A percentile compares a stretch with the other conserved stretches of the same genome.
These are phyloP conservation scores for Dispira simplex DNA, from an alignment of 192 early-diverging fungal species.

Conservation along the genomic window DNA sequence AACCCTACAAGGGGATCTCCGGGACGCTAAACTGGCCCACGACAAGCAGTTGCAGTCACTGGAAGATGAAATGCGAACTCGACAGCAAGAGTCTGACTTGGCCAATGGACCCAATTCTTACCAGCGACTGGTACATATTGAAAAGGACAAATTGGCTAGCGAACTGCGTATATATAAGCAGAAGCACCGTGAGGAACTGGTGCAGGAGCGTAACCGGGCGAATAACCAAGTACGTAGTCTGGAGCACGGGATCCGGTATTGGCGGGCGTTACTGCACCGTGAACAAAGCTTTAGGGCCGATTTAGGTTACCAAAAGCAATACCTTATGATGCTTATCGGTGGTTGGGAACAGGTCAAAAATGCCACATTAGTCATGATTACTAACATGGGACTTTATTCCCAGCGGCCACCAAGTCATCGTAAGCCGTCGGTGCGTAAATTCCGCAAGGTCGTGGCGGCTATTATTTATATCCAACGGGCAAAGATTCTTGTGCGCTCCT, in stretches of 20 bases:
- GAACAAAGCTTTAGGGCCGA: constrained; percentile 14
- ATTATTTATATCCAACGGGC: constrained; percentile 5
- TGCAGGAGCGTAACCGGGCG: constrained; percentile 6
- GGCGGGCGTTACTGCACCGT: constrained; percentile 10
- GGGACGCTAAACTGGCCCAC: background rate
- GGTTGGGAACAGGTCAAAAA: constrained; percentile 11
- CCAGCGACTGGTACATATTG: background rate
- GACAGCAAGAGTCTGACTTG: too few species aligned
- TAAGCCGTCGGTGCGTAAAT: constrained; percentile 11
- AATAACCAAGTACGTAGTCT: constrained; percentile 9
- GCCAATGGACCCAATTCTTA: too few species aligned
- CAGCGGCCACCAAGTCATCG: constrained; percentile 2
- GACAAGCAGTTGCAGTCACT: background rate
- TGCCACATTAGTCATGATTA: constrained; percentile 8
- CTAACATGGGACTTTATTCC: constrained; percentile 8
- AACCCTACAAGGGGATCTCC: background rate
- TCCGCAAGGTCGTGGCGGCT: background rate
- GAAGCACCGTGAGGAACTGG: background rate
- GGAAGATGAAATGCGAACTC: background rate
- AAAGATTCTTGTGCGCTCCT: background rate
- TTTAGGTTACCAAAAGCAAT: constrained; percentile 15
- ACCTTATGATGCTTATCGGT: constrained; percentile 15
- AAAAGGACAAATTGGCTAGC: background rate
- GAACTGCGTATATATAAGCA: background rate
- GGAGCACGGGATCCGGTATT: constrained; percentile 6